These are phyloP conservation scores for Stagonosporopsis cucurbitacearum DNA, from an alignment of 2,329 filamentous ascomycete species.

Conservation along the genomic window DNA sequence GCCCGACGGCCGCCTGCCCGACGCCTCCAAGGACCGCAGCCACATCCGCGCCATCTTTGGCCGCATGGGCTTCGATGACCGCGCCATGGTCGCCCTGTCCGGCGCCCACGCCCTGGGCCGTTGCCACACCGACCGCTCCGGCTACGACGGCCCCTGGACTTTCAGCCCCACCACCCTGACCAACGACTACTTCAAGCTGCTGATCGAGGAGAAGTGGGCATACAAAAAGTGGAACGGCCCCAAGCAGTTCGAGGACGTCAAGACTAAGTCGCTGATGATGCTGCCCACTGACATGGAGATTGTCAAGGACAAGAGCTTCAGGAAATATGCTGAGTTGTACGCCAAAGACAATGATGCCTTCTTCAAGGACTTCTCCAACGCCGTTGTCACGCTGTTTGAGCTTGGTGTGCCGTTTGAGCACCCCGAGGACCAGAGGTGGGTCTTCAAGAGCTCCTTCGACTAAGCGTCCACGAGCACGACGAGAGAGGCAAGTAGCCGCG, in stretches of 20 bases:
- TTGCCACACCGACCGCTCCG: constrained; percentile 87
- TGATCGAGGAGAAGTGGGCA: constrained; percentile 91
- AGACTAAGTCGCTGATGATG: constrained; percentile 94
- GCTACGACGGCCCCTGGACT: constrained; percentile 84
- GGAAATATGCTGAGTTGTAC: constrained; percentile 80
- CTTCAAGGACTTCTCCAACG: constrained; percentile 90
- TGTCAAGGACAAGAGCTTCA: constrained; percentile 86
- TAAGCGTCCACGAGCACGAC: constrained; percentile 18
- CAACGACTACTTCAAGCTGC: constrained; percentile 91
- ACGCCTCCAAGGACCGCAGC: constrained; percentile 74
- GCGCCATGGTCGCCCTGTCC: constrained; percentile 91
- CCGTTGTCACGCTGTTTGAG: constrained; percentile 84
- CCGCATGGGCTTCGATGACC: constrained; percentile 98
- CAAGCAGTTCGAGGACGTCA: constrained; percentile 87
- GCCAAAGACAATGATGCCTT: constrained; percentile 89
- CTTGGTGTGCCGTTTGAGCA: constrained; percentile 86
- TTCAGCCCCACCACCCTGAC: constrained; percentile 81
- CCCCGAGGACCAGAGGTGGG: constrained; percentile 52
- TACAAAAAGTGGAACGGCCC: constrained; percentile 98
- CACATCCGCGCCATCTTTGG: constrained; percentile 92
- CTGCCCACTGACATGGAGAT: constrained; percentile 89
- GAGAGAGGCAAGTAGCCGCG: background rate
- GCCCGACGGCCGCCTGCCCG: constrained; percentile 88
- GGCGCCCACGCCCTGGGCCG: constrained; percentile 84
- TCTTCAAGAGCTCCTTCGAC: constrained; percentile 55